Evolutionary conservation across 345 rosid species (phyloP), one percentile per base, ranked within the genome.

Genomic region (Moricandia moricandioides): DNA sequence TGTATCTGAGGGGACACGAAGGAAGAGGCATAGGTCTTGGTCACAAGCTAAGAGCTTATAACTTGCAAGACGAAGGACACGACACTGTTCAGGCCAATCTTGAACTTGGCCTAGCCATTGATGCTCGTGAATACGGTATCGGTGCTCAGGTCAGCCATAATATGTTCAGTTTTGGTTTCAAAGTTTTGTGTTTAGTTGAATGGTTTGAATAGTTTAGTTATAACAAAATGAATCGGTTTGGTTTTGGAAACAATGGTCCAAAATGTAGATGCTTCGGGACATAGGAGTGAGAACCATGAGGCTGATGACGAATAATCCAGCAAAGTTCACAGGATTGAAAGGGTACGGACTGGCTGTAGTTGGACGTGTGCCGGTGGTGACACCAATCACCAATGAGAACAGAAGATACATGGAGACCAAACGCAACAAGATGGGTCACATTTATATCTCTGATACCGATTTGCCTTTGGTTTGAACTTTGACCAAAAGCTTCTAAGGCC

Each of bases 21-120:
- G 98, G 98, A 62, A 85, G 97, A 83, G 98, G 97, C 45, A 93
- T 93, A 2, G 97, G 97, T 34, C 88, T 89, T 16, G 96, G 96
- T 31, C 98, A 91, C 81, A 93, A 93, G 65, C 92, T 91, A 11
- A 80, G 79, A 47, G 96, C 97, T 58, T 91, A 93, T 77, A 93
- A 89, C 76, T 78, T 93, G 79, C 98, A 93, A 71, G 97, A 89
- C 71, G 82, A 85, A 73, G 97, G 98, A n/a, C 96, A 88, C 40
- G 97, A 93, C 70, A 93, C 96, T 0, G 98, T 93, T 63, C 87
- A 93, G 67, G 96, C 97, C 5, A 93, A 91, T 55, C 72, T 89
- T 59, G 89, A 93, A 76, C 97, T 93, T 16, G 98, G 98, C 33
- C 70, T 93, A 70, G 85, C 90, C 24, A 80, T 91, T 51, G 98